These are phyloP conservation scores for Boletus pseudo-olivaceus DNA, from an alignment of 768 basidiomycete genomes.

Conservation along the genomic window DNA sequence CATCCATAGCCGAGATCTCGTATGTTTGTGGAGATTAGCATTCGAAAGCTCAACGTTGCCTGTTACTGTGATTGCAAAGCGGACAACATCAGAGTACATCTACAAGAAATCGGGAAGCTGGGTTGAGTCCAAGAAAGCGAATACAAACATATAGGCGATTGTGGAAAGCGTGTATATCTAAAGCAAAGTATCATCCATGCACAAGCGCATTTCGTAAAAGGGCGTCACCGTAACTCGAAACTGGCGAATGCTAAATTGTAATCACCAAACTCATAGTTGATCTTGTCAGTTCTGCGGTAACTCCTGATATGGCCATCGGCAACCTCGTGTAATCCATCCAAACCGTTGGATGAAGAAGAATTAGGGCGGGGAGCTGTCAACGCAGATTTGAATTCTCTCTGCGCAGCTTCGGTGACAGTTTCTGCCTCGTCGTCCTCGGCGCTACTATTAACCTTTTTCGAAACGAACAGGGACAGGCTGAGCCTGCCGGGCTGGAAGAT, in stretches of 20 bases:
- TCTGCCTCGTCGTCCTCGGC: constrained; percentile 46
- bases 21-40: not conserved
- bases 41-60: constrained; percentile 14
- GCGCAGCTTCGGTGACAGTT: constrained; percentile 64
- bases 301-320: constrained; percentile 24
- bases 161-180: constrained; percentile 20
- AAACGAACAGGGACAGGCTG: constrained; percentile 88
- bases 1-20: constrained; percentile 2
- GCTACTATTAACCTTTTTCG: constrained; percentile 49
- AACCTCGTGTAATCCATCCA: constrained; percentile 14
- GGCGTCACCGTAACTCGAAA: constrained; percentile 55
- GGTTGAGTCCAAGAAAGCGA: constrained; percentile 9
- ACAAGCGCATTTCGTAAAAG: constrained; percentile 7
- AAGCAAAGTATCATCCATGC: constrained; percentile 19
- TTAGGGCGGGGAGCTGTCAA: constrained; percentile 35
- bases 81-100: not conserved
- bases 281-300: constrained; percentile 91
- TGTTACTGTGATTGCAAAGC: constrained; percentile 13
- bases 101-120: constrained; percentile 12
- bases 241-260: constrained; percentile 89
- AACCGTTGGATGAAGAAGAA: constrained; percentile 21
- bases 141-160: constrained; percentile 14
- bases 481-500: constrained; percentile 91
- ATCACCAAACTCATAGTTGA: constrained; percentile 95
- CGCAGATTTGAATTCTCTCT: constrained; percentile 69